Evolutionary conservation across 305 asterid species (phyloP).

Genomic region (Stenogyne calaminthoides): DNA sequence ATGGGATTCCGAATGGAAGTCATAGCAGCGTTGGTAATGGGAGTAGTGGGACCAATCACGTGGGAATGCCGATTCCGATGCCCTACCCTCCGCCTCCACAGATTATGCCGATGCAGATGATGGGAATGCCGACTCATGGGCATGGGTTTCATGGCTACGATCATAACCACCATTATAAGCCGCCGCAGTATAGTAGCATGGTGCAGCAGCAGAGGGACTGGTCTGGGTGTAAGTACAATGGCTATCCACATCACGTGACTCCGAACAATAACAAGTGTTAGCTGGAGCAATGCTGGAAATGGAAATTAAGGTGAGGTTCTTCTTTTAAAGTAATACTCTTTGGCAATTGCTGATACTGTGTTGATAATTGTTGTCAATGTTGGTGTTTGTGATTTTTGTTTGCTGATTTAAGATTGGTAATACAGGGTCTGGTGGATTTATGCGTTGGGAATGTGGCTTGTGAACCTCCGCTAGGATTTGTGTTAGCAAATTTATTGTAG

Average conservation of each 20-base stretch:
- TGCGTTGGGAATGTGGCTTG: constrained; percentile 45
- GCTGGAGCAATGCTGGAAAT: neutral
- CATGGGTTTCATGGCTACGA: constrained; percentile 48
- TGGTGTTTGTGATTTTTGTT: constrained; percentile 24
- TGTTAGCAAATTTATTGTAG: constrained; percentile 26
- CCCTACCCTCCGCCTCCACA: constrained; percentile 56
- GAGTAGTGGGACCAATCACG: constrained; percentile 40
- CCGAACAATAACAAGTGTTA: constrained; percentile 48
- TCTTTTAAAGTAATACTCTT: constrained; percentile 1
- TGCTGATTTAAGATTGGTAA: constrained; percentile 37
- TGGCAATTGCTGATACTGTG: constrained; percentile 19
- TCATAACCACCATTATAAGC: constrained; percentile 47
- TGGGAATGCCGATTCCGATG: constrained; percentile 45
- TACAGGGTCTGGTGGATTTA: constrained; percentile 45
- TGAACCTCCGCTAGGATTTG: constrained; percentile 40
- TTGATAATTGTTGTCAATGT: constrained; percentile 18
- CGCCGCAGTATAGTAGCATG: constrained; percentile 54
- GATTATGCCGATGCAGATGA: constrained; percentile 59
- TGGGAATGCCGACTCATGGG: constrained; percentile 54
- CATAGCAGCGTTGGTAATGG: constrained; percentile 43
- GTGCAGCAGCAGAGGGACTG: constrained; percentile 66
- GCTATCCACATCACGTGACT: constrained; percentile 48
- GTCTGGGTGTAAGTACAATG: constrained; percentile 56
- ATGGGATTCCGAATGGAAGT: constrained; percentile 38
- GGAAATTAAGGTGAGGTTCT: constrained; percentile 41